Evolutionary conservation across 2,329 filamentous ascomycete genomes (phyloP), one percentile per base, ranked within the genome.

Genomic region (Teratosphaeriaceae sp.): DNA sequence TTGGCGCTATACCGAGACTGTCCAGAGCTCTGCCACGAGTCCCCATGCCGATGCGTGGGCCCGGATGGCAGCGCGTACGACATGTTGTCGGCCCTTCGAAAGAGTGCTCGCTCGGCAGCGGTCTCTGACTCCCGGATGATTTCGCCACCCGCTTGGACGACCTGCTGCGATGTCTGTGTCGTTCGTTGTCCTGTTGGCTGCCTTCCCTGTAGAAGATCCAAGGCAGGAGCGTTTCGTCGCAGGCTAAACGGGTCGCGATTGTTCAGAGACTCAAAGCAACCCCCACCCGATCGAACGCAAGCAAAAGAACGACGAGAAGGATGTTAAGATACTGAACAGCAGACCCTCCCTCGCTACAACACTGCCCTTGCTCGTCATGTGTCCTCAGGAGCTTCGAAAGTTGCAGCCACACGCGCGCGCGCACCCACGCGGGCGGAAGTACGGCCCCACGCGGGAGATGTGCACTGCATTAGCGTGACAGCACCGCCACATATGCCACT

Each of bases 191-290:
- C 41, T 30, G 36, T 41, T 24, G 44, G 34, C 13, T 45, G 46
- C 43, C 47, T 45, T 44, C 38, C 43, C 12, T 47, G 27, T 13
- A 30, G 27, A n/a, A 30, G 12, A 13, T 30, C 49, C 11, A 35
- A 19, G 20, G 53, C 55, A 23, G 54, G 48, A 19, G 52, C 47
- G 22, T 42, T 54, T 27, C 51, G 49, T 53, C 67, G 67, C 49
- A 70, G 55, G 53, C 65, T 67, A 62, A 71, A 70, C 12, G 68
- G 66, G 54, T 70, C 68, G 51, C 68, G 61, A 51, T 63, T 67
- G 63, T 69, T 66, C 67, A 70, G 69, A 33, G 50, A 56, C 56
- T 51, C 19, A 21, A 23, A 16, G 18, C 5, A 13, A 37, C 8
- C 20, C 20, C 13, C 33, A 46, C 44, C 13, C 27, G 27, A 30